Percentiles rank a stretch among this genome's conserved stretches.
These are phyloP conservation scores for Penstemon davidsonii DNA, from an alignment of 257 asterid species.

Conservation along the genomic window DNA sequence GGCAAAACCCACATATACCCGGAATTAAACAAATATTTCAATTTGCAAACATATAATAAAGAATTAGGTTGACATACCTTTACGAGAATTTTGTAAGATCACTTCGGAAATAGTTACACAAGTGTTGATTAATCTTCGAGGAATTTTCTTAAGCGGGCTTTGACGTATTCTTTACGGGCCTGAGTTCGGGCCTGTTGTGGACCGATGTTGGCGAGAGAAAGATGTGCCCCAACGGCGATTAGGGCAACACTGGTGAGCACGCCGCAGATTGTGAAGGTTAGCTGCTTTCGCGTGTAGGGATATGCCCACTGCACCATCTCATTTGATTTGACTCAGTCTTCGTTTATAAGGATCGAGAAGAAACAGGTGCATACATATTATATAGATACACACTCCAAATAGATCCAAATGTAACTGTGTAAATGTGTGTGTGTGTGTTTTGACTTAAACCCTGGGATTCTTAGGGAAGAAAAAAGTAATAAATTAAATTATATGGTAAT, in stretches of 20 bases:
- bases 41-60: neutral
- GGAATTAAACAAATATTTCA: too few relatives aligned
- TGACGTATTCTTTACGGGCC: constrained; percentile 52
- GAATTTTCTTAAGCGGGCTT: constrained; percentile 47
- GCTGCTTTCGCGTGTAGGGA: constrained; percentile 42
- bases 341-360: neutral
- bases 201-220: constrained; percentile 49
- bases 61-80: neutral
- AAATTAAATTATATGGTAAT: too few relatives aligned
- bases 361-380: too few relatives aligned
- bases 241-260: constrained; percentile 42
- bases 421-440: too few relatives aligned
- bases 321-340: neutral
- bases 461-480: too few relatives aligned
- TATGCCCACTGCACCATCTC: constrained; percentile 41
- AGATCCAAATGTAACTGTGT: too few relatives aligned
- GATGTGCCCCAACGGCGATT: constrained; percentile 44
- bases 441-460: too few relatives aligned
- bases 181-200: constrained; percentile 56
- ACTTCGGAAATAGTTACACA: neutral
- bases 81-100: neutral
- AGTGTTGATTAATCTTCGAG: constrained; percentile 40
- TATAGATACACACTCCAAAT: too few relatives aligned
- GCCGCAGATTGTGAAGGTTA: constrained; percentile 42
- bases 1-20: neutral